Evolutionary conservation across 1,139 yeast species (phyloP).

Genomic region (Diutina sp.): DNA sequence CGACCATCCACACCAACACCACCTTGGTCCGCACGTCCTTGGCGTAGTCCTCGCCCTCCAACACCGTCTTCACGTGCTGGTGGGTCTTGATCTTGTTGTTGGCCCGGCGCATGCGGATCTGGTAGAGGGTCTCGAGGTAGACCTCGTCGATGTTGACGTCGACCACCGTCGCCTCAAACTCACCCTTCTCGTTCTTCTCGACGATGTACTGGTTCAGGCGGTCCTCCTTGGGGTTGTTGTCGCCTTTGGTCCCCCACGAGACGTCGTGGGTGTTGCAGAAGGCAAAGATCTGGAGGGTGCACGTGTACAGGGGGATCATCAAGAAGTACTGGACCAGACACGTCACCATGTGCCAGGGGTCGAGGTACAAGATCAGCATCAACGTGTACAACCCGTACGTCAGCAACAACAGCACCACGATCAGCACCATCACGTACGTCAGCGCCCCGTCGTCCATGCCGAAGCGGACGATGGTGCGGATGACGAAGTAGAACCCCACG

Average conservation of each 20-base stretch:
- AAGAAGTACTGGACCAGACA: conserved; percentile 78
- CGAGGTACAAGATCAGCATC: conserved; percentile 71
- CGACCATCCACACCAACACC: conserved; percentile 81
- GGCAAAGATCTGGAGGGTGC: conserved; percentile 86
- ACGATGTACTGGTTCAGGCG: conserved; percentile 29
- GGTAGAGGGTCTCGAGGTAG: conserved; percentile 64
- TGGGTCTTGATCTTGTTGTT: conserved; percentile 39
- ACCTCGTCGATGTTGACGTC: conserved; percentile 85
- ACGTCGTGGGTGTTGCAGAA: conserved; percentile 94
- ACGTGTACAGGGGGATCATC: conserved; percentile 82
- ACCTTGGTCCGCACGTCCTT: conserved; percentile 90
- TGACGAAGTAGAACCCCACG: conserved; percentile 75
- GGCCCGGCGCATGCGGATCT: conserved; percentile 62
- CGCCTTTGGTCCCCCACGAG: conserved; percentile 97
- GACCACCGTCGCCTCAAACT: conserved; percentile 81
- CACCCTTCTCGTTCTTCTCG: conserved; percentile 39
- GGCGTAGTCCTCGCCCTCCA: conserved; percentile 78
- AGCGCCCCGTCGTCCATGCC: conserved; percentile 24
- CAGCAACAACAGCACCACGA: conserved; percentile 75
- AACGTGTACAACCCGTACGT: conserved; percentile 82
- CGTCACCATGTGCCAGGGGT: conserved; percentile 89
- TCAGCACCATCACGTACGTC: conserved; percentile 53
- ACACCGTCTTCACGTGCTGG: conserved; percentile 11
- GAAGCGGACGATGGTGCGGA: conserved; percentile 32
- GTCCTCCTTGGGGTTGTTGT: conserved; percentile 55